Percentiles rank a stretch among this genome's conserved stretches.
Conservation (phyloP, 2,329 filamentous ascomycete species). For the Pseudogymnoascus sp. region DNA sequence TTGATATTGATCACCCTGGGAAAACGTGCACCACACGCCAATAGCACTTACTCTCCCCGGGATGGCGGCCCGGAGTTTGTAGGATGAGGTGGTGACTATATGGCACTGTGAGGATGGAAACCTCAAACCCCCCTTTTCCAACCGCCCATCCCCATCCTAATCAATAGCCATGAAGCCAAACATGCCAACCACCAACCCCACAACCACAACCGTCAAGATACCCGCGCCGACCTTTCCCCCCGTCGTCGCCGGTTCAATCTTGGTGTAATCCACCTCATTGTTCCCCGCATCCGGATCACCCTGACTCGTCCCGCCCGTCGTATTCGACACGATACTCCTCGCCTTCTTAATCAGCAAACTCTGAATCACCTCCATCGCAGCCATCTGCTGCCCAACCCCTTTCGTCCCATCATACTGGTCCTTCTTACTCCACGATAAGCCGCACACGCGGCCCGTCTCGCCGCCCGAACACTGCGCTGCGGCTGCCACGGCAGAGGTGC, state of each 20-base stretch:
- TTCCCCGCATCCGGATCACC: conserved; percentile 22
- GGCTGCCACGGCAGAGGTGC: conserved; percentile 45
- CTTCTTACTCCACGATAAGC: conserved; percentile 47
- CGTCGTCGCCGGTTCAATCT: conserved; percentile 25
- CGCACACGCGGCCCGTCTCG: conserved; percentile 48
- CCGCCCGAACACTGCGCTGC: conserved; percentile 50
- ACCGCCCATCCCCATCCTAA: neutral
- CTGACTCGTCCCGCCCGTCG: conserved; percentile 38
- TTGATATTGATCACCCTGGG: too few relatives aligned
- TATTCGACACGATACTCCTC: conserved; percentile 29
- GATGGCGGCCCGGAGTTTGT: too few relatives aligned
- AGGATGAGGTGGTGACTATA: too few relatives aligned
- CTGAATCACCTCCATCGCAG: conserved; percentile 52
- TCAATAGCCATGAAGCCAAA: conserved; percentile 1
- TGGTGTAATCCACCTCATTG: conserved; percentile 14
- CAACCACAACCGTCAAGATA: conserved; percentile 32
- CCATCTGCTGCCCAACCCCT: conserved; percentile 65
- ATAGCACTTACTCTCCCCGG: too few relatives aligned
- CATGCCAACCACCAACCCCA: neutral
- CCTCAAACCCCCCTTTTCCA: neutral
- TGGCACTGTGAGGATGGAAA: too few relatives aligned
- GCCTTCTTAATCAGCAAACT: conserved; percentile 32
- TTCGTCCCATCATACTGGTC: conserved; percentile 48
- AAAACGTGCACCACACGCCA: too few relatives aligned
- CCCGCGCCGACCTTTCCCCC: conserved; percentile 35